These are phyloP conservation scores for Neolecta irregularis DNA, from an alignment of 1,139 yeast genomes.

Conservation along the genomic window DNA sequence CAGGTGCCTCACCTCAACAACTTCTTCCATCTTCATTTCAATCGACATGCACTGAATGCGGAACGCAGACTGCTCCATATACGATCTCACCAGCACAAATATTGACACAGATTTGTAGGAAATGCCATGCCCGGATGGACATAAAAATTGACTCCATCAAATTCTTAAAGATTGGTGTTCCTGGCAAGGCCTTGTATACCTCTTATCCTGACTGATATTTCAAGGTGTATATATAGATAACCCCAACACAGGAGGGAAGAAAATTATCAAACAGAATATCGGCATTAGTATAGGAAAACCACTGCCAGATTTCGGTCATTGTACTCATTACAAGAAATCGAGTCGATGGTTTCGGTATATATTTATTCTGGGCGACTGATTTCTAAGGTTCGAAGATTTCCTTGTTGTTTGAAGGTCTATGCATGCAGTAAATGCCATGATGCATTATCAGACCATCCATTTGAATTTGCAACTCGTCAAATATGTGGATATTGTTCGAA, in stretches of 20 bases:
- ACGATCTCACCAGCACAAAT: too few species aligned
- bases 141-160: too few species aligned
- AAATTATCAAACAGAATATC: constrained; percentile 20
- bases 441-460: constrained; percentile 24
- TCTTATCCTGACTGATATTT: constrained; percentile 27
- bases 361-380: too few species aligned
- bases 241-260: too few species aligned
- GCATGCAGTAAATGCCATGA: constrained; percentile 32
- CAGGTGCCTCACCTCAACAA: constrained; percentile 26
- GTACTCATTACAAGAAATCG: constrained; percentile 29
- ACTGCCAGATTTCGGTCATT: constrained; percentile 27
- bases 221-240: constrained; percentile 19
- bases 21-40: constrained; percentile 25
- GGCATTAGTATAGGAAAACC: constrained; percentile 28
- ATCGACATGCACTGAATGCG: constrained; percentile 27
- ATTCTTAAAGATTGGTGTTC: too few species aligned
- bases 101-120: too few species aligned
- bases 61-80: too few species aligned
- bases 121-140: too few species aligned
- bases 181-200: constrained; percentile 22
- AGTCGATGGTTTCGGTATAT: constrained; percentile 31
- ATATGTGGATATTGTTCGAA: constrained; percentile 31
- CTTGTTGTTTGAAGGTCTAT: constrained; percentile 29
- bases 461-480: constrained; percentile 26
- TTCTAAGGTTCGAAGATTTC: too few species aligned